These are phyloP conservation scores for Ambrosiella beaveri DNA, from an alignment of 2,329 filamentous ascomycete genomes.

Conservation along the genomic window DNA sequence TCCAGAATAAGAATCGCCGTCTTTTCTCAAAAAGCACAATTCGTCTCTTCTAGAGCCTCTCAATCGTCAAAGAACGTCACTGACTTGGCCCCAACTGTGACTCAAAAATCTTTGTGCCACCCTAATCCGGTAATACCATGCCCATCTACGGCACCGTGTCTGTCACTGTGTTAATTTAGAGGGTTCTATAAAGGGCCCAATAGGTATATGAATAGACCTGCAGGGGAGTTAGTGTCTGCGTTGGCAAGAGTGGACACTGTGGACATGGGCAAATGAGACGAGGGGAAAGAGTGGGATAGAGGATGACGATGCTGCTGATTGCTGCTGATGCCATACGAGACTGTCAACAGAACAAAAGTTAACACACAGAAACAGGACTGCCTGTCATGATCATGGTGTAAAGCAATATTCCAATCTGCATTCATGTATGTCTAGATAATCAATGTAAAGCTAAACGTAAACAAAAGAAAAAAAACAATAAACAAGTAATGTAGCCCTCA, in stretches of 20 bases:
- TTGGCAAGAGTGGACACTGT: neutral
- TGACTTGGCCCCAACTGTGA: neutral
- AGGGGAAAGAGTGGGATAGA: neutral
- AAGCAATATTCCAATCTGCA: neutral
- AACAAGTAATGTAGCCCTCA: neutral
- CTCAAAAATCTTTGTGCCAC: slow-evolving; percentile 2
- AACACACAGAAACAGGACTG: neutral
- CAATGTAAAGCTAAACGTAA: neutral
- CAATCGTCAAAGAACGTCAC: neutral
- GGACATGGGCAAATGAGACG: neutral
- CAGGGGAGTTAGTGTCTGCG: neutral
- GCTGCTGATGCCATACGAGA: neutral
- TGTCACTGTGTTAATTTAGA: neutral
- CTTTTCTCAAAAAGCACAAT: neutral
- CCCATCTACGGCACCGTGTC: neutral
- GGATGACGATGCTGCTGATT: neutral
- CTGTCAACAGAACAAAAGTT: neutral
- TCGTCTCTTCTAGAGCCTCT: neutral
- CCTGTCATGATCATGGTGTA: neutral
- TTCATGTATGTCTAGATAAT: neutral
- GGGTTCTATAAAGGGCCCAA: neutral
- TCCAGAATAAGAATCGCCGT: too few species aligned
- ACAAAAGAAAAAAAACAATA: neutral
- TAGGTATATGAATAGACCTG: neutral
- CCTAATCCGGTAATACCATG: neutral